These are phyloP conservation scores for Vitellaria paradoxa DNA, from an alignment of 179 eudicot species.

Conservation along the genomic window DNA sequence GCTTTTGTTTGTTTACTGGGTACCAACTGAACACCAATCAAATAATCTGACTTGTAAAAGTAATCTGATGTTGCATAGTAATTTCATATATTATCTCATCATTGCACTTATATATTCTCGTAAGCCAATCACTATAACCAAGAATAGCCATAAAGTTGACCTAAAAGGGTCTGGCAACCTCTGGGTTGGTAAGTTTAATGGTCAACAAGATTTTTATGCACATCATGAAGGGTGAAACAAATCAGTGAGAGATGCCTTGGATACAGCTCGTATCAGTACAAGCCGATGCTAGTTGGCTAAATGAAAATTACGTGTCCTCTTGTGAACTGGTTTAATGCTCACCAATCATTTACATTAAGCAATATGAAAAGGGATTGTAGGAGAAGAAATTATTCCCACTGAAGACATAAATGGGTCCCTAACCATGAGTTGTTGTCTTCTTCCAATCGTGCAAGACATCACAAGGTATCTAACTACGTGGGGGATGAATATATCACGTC, in stretches of 20 bases:
- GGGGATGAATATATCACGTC: neutral
- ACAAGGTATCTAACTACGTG: neutral
- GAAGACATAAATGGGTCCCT: neutral
- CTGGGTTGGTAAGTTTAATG: neutral
- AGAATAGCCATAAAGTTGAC: neutral
- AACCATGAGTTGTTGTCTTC: neutral
- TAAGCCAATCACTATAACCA: no score
- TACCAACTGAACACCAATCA: no score
- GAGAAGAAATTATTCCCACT: neutral
- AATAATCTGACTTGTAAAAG: no score
- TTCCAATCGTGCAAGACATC: neutral
- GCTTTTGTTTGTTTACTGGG: no score
- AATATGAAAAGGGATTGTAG: neutral
- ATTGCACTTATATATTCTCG: no score
- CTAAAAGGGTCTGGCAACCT: neutral
- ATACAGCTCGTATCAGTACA: neutral
- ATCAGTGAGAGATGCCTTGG: neutral
- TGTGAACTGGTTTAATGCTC: neutral
- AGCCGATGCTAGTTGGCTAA: neutral
- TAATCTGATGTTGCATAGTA: no score
- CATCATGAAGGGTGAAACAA: neutral
- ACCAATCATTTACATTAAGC: neutral
- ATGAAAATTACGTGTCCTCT: no score
- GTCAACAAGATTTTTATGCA: neutral
- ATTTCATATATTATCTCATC: no score